Percentiles rank a stretch among this genome's conserved stretches.
Conservation (phyloP, 108 stramenopile species). For the Nitzschia palea region DNA sequence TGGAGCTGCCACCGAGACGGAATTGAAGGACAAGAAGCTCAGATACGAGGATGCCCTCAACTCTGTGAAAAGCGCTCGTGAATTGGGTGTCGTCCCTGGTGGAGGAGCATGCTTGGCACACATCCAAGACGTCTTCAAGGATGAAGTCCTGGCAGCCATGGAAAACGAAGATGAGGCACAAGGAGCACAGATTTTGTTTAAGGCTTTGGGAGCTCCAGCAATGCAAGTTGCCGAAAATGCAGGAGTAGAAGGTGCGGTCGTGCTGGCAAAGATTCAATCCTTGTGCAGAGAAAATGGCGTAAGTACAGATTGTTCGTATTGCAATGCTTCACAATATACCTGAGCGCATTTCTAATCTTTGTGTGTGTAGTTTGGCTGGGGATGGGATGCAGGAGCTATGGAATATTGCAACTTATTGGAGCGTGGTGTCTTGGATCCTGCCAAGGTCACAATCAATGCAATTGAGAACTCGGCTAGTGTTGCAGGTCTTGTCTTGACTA, state of each 20-base stretch:
- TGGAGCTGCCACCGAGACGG: constrained; percentile 97
- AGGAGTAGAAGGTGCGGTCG: constrained; percentile 95
- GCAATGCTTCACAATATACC: background rate
- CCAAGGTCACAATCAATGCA: constrained; percentile 96
- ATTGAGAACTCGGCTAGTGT: constrained; percentile 95
- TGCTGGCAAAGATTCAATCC: constrained; percentile 87
- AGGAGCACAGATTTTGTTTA: constrained; percentile 88
- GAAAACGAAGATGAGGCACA: constrained; percentile 87
- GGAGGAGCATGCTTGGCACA: constrained; percentile 90
- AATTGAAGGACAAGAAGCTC: constrained; percentile 98
- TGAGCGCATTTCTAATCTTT: constrained; percentile 1
- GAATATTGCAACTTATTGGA: constrained; percentile 87
- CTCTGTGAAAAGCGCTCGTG: constrained; percentile 88
- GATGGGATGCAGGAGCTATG: constrained; percentile 91
- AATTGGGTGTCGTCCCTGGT: constrained; percentile 96
- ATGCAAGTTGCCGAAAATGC: constrained; percentile 96
- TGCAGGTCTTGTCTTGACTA: constrained; percentile 94
- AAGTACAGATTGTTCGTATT: constrained; percentile 27
- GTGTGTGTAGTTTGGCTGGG: constrained; percentile 68
- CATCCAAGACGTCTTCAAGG: constrained; percentile 66
- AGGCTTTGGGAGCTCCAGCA: constrained; percentile 81
- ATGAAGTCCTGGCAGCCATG: constrained; percentile 77
- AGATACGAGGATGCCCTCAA: constrained; percentile 97
- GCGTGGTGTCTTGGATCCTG: constrained; percentile 93
- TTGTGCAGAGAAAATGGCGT: constrained; percentile 80